Base-by-base conservation (phyloP, 2,329 filamentous ascomycete species). In the Penicillium sclerotigenum region DNA sequence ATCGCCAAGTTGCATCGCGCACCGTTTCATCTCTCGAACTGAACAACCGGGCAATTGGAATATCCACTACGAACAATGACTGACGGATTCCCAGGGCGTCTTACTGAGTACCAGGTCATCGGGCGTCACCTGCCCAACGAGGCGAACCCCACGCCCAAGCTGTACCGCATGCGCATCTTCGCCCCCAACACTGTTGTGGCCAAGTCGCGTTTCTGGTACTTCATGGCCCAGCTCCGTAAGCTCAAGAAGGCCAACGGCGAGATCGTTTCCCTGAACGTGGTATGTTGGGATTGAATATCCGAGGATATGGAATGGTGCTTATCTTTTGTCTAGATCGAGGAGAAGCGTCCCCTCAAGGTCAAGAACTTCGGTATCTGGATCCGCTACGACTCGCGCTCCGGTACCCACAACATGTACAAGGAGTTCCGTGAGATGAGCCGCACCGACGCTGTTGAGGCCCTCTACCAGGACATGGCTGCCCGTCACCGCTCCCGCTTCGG, bases 341-440 rank as follows among this genome's bases (percentile, higher is more conserved):
- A 99, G 91, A 97, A 97, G 89, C 91, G 91, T 81, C 94, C 94
- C 74, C 84, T 92, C 77, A 97, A 96, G 86, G 92, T 99, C 87
- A 99, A 99, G 91, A 99, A 97, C 90, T 97, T 99, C 79, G 94
- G 94, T 80, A 88, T 99, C 87, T 99, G 95, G 95, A 88, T 99
- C 83, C 92, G 95, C 79, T 99, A 99, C 85, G 93, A 99, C 84
- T 99, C 95, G 64, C 93, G 94, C 81, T 97, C 94, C 73, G 94
- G 94, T 74, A 99, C 94, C 74, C 94, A 99, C 91, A 99, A 99
- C 89, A 99, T 99, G 94, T 99, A 99, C 91, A 97, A 97, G 88
- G 94, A 99, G 88, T 97, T 97, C 89, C 90, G 94, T 79, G 94
- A 97, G 86, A 90, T 97, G 86, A 93, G 90, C 78, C 87, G 94